Evolutionary conservation across 2,329 filamentous ascomycete species (phyloP).

Genomic region (Cladophialophora yegresii): DNA sequence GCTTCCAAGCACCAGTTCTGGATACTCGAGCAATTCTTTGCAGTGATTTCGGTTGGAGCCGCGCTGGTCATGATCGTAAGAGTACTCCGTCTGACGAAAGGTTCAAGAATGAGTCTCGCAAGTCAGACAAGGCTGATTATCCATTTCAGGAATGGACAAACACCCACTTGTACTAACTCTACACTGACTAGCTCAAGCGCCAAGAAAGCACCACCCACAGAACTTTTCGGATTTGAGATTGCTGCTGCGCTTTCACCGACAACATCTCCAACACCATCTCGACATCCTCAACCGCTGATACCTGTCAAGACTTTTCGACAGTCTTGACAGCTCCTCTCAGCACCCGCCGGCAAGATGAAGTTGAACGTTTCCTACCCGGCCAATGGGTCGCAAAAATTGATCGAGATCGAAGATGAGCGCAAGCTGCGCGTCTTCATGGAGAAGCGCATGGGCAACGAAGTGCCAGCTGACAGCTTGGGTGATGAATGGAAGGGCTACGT

Average conservation of each 20-base stretch:
- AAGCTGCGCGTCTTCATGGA: conserved; percentile 99
- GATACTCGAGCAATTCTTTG: background rate
- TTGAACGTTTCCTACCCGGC: conserved; percentile 85
- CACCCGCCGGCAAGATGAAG: conserved; percentile 60
- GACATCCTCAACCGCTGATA: conserved; percentile 41
- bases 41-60: background rate
- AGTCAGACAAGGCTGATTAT: background rate
- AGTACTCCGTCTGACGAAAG: no score
- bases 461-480: conserved; percentile 89
- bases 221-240: conserved; percentile 1
- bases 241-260: conserved; percentile 2
- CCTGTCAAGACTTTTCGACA: conserved; percentile 45
- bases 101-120: no score
- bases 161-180: background rate
- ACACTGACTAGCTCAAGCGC: background rate
- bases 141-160: background rate
- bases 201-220: conserved; percentile 3
- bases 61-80: background rate
- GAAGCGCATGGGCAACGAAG: conserved; percentile 76
- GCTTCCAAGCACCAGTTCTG: background rate
- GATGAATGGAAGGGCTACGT: conserved; percentile 99
- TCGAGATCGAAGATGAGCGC: conserved; percentile 99
- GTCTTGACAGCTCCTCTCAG: conserved; percentile 42
- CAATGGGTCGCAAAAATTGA: conserved; percentile 99
- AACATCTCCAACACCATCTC: conserved; percentile 13